Base-by-base conservation (phyloP, 169 alveolate genomes). In the Plasmodium cynomolgi region DNA sequence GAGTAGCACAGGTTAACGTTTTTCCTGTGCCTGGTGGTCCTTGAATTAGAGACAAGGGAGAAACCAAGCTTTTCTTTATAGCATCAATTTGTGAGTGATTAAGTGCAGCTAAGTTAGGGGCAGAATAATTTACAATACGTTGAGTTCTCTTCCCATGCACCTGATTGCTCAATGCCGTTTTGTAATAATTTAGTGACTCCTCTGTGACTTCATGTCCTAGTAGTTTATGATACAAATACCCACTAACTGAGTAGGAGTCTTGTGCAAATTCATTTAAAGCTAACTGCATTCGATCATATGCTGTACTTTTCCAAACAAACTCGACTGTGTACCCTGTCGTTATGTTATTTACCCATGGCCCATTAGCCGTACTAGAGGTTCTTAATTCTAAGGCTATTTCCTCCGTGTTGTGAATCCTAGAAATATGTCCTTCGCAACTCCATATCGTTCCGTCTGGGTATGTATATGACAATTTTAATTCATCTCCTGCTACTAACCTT, bases 21-120 rank as follows among this genome's bases (percentile, higher is more conserved):
- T 99, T 99, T 9, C 99, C 99, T 50, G 99, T 99, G 1, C 99
- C 99, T 33, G 99, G 99, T 26, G 99, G 99, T 3, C 99, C 99
- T 84, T 99, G 99, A 23, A 98, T 97, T 23, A 99, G 96, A 23
- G 99, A 82, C 31, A 99, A 93, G 0, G 99, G 99, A 3, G 98
- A 96, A 71, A 95, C 94, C 44, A 99, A 91, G 0, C 99, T 99
- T 83, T 97, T 97, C 91, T 98, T 97, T 33, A 98, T 98, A 6
- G 99, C 99, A 84, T 96, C 97, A 75, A 94, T 96, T 95, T 99
- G 98, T 74, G 98, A 98, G 81, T 96, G 98, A 96, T 99, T 99
- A 62, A 98, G 84, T 85, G 97, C 97, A 4, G 99, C 99, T 47
- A 99, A 96, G 39, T 98, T 98, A 15, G 98, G 99, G n/a, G 98